Base-by-base conservation (phyloP, 2,329 filamentous ascomycete species). In the Trichoderma lentiforme region DNA sequence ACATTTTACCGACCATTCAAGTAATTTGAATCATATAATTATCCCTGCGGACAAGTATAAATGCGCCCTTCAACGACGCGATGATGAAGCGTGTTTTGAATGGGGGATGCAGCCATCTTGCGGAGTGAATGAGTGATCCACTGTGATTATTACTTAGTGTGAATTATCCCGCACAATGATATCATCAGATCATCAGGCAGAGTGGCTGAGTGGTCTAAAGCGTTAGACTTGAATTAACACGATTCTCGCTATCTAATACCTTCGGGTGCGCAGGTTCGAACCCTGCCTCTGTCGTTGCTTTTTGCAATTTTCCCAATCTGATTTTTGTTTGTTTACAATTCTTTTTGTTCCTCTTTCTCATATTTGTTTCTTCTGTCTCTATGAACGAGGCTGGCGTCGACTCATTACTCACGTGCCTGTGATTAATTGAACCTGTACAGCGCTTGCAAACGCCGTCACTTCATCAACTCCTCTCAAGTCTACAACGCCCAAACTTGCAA, bases 151-250 rank as follows among this genome's bases (percentile, higher is more conserved):
- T 65, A 65, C 62, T 53, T 65, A 53, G 28, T 12, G 1, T 1
- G 1, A 26, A 6, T 15, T 53, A 53, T 21, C 26, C 11, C 4
- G 4, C n/a, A 8, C 18, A 6, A 21, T 34, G 12, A 4, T 6
- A 60, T 34, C 47, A 24, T 24, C 24, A 9, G 68, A 60, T 34
- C 47, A 24, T 24, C 32, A 15, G 68, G 68, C 68, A 71, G 68
- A 71, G 68, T 71, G 68, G 68, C 68, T 71, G 68, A 71, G 68
- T 71, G 68, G 68, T 71, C 68, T 71, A 71, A 71, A 71, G 68
- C 68, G 68, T 71, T 71, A 64, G 68, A 71, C 68, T 71, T 71
- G 68, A 71, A 71, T 71, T 36, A 39, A 43, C 24, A 11, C 47
- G 68, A 71, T 71, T 71, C 68, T 64, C 60, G 68, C 68, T 71